phyloP scores from a whole-genome alignment of 768 basidiomycete genomes.

The Rhodotorula sphaerocarpa region DNA sequence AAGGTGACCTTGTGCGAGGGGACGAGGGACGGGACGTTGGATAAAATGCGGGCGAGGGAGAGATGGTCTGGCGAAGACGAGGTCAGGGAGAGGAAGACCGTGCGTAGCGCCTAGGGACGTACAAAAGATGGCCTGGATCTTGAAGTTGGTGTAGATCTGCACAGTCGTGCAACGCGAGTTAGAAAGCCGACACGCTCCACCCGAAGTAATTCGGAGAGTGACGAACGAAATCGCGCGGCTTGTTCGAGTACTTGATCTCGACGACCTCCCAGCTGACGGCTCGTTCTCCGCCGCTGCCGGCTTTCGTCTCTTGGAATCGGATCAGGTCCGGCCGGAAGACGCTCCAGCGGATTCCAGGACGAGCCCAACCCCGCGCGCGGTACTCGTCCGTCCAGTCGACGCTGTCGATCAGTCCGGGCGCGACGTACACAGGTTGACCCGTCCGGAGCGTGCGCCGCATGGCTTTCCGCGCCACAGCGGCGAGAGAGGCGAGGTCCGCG shows the following conservation, averaged over 20 bases:
- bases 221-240: slow-evolving; percentile 4
- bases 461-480: slow-evolving; percentile 41
- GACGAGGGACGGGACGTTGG: slow-evolving; percentile 3
- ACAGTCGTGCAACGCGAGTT: neutral
- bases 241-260: slow-evolving; percentile 26
- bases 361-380: slow-evolving; percentile 14
- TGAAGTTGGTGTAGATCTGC: slow-evolving; percentile 28
- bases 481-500: slow-evolving; percentile 5
- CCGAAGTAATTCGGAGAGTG: neutral
- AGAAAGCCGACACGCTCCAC: rapidly evolving
- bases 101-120: neutral
- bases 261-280: slow-evolving; percentile 20
- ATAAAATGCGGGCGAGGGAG: slow-evolving; percentile 16
- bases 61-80: slow-evolving; percentile 19
- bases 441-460: slow-evolving; percentile 29
- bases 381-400: slow-evolving; percentile 23
- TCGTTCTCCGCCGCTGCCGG: neutral
- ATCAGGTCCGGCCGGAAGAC: slow-evolving; percentile 26
- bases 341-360: slow-evolving; percentile 21
- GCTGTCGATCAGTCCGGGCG: slow-evolving; percentile 5
- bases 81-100: neutral
- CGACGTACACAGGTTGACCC: slow-evolving; percentile 7
- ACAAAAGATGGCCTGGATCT: slow-evolving; percentile 29
- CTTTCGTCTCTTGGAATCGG: slow-evolving; percentile 8
- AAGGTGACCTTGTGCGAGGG: slow-evolving; percentile 23